Evolutionary conservation across 2,329 filamentous ascomycete species (phyloP).

Genomic region (Fusarium sp.): DNA sequence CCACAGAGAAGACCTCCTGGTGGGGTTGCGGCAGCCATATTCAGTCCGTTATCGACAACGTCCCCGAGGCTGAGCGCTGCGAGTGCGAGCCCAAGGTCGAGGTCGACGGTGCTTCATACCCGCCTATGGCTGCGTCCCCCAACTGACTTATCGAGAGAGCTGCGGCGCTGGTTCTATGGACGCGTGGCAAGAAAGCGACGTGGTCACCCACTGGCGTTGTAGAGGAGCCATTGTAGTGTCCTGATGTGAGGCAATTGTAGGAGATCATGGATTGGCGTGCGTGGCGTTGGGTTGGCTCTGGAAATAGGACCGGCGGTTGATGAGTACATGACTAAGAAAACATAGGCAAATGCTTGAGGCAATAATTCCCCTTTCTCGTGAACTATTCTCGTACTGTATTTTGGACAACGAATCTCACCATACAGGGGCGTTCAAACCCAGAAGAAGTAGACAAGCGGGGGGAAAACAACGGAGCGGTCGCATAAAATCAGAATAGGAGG

Average conservation of each 20-base stretch:
- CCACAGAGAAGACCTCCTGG: conserved; percentile 57
- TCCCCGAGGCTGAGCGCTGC: conserved; percentile 70
- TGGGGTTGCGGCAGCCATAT: conserved; percentile 72
- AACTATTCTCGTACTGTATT: neutral
- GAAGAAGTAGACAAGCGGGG: neutral
- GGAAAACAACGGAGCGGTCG: neutral
- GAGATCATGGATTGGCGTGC: neutral
- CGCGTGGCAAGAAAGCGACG: conserved; percentile 41
- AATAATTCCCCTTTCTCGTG: neutral
- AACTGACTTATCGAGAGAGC: conserved; percentile 50
- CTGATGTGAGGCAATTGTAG: neutral
- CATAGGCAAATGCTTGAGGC: neutral
- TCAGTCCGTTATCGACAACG: conserved; percentile 66
- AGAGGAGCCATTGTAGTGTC: conserved; percentile 39
- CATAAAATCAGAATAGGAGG: too few species aligned
- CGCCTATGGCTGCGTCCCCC: conserved; percentile 65
- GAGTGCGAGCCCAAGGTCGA: conserved; percentile 71
- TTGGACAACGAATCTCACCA: neutral
- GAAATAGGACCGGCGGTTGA: neutral
- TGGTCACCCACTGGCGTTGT: conserved; percentile 46
- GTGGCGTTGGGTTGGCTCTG: neutral
- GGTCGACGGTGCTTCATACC: conserved; percentile 68
- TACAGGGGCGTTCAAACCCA: neutral
- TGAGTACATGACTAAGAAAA: neutral
- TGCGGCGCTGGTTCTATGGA: conserved; percentile 44